Percentiles rank a stretch among this genome's conserved stretches.
These are phyloP conservation scores for Ramicandelaber brevisporus DNA, from an alignment of 192 early-diverging fungal genomes.

Conservation along the genomic window DNA sequence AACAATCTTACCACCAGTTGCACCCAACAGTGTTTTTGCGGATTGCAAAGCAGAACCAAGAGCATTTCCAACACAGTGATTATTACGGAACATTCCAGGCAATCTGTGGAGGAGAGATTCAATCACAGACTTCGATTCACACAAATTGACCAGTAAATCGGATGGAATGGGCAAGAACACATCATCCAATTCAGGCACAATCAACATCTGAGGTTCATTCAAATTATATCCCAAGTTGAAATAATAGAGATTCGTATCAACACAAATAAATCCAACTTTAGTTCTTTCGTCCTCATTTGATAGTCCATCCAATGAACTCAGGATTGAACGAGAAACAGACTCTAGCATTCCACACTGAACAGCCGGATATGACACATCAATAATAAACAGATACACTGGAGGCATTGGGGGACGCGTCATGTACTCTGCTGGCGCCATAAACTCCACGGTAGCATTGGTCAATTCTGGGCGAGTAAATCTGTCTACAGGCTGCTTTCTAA, in stretches of 20 bases:
- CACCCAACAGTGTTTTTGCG: conserved; percentile 52
- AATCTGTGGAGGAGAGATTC: conserved; percentile 46
- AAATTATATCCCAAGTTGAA: conserved; percentile 50
- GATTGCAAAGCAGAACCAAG: conserved; percentile 63
- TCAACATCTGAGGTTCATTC: conserved; percentile 80
- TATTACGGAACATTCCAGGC: conserved; percentile 62
- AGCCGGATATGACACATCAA: conserved; percentile 81
- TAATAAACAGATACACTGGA: conserved; percentile 73
- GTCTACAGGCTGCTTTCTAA: conserved; percentile 51
- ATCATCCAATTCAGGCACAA: conserved; percentile 78
- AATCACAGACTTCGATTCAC: conserved; percentile 48
- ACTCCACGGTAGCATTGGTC: conserved; percentile 76
- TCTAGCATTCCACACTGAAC: conserved; percentile 67
- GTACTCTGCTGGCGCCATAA: conserved; percentile 88
- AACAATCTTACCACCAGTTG: conserved; percentile 77
- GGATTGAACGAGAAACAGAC: conserved; percentile 50
- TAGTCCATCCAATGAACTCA: conserved; percentile 55
- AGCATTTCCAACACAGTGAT: conserved; percentile 48
- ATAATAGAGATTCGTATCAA: conserved; percentile 72
- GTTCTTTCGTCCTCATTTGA: conserved; percentile 76
- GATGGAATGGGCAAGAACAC: conserved; percentile 68
- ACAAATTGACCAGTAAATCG: conserved; percentile 71
- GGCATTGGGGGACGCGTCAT: conserved; percentile 97
- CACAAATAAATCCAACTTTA: conserved; percentile 71
- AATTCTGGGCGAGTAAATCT: conserved; percentile 74